A percentile compares a stretch with the other conserved stretches of the same genome.
Evolutionary conservation across 1,284 basidiomycete genomes (phyloP).

Genomic region (Sphagnurus paluster): DNA sequence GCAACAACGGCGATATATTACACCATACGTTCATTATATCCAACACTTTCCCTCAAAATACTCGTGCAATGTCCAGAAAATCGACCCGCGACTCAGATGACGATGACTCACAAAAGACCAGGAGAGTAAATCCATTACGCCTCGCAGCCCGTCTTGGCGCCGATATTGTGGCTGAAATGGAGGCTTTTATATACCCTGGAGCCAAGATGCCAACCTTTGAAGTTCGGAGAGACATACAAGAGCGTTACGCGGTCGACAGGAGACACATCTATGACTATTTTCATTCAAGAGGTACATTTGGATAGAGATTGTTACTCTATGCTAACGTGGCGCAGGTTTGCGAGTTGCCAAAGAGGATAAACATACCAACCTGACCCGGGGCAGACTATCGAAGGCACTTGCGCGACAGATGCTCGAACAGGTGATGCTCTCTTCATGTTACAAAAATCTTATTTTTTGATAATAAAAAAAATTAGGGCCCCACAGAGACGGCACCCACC

Average conservation of each 20-base stretch:
- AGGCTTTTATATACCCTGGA: slow-evolving; percentile 63
- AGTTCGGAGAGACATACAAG: slow-evolving; percentile 66
- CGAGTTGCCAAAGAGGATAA: slow-evolving; percentile 69
- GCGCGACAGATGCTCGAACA: slow-evolving; percentile 7
- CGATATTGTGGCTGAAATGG: slow-evolving; percentile 66
- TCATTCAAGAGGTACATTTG: slow-evolving; percentile 48
- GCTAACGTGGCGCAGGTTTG: slow-evolving; percentile 43
- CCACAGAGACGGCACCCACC: no score
- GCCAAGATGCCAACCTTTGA: slow-evolving; percentile 71
- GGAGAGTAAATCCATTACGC: slow-evolving; percentile 57
- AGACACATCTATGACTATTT: slow-evolving; percentile 78
- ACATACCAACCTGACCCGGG: slow-evolving; percentile 47
- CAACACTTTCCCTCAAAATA: slow-evolving; percentile 15
- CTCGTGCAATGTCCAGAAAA: slow-evolving; percentile 18
- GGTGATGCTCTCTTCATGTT: background rate
- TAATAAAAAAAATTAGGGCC: no score
- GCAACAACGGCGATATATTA: slow-evolving; percentile 14
- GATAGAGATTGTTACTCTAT: background rate
- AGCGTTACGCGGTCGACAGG: slow-evolving; percentile 65
- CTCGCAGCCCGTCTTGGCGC: slow-evolving; percentile 64
- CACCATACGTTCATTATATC: slow-evolving; percentile 15
- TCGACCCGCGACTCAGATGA: slow-evolving; percentile 24
- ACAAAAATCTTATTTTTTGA: background rate
- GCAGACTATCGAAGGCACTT: slow-evolving; percentile 34
- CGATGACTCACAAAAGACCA: slow-evolving; percentile 39